These are phyloP conservation scores for Sordariomycetes sp. DNA, from an alignment of 2,329 filamentous ascomycete species.

Conservation along the genomic window DNA sequence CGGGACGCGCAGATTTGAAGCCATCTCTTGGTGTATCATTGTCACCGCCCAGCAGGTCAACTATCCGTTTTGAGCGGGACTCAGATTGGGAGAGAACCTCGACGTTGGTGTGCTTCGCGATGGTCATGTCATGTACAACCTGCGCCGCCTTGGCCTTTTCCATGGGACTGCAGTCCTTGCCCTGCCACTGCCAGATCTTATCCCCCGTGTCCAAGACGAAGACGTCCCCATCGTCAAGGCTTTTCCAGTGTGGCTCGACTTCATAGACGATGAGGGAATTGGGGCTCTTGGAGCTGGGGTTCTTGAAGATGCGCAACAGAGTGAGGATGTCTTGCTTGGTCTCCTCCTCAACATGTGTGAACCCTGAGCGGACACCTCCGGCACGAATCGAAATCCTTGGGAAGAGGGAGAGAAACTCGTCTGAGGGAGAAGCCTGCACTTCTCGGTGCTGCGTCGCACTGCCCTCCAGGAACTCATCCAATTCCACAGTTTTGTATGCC, in stretches of 20 bases:
- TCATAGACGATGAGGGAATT: constrained; percentile 51
- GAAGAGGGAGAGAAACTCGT: constrained; percentile 52
- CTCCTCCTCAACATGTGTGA: constrained; percentile 49
- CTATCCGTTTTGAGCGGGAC: constrained; percentile 40
- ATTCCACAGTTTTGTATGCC: constrained; percentile 62
- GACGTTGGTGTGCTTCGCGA: constrained; percentile 54
- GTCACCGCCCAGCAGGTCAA: constrained; percentile 46
- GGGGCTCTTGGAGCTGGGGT: constrained; percentile 34
- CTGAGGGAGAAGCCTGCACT: constrained; percentile 47
- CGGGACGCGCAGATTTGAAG: constrained; percentile 32
- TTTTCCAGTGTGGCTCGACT: constrained; percentile 51
- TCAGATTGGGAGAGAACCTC: constrained; percentile 57
- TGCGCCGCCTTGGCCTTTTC: constrained; percentile 61
- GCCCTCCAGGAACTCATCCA: constrained; percentile 57
- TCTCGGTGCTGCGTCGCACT: constrained; percentile 57
- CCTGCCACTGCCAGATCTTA: constrained; percentile 66
- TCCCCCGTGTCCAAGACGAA: constrained; percentile 53
- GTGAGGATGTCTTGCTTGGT: constrained; percentile 32
- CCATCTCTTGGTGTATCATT: constrained; percentile 16
- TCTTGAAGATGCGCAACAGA: constrained; percentile 55
- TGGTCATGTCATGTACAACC: constrained; percentile 55
- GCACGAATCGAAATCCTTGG: constrained; percentile 48
- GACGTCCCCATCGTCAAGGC: constrained; percentile 56
- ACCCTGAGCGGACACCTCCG: constrained; percentile 54
- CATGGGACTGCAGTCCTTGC: constrained; percentile 54